Conservation (phyloP, 306 rosid species). For the Hippophae gyantsensis region DNA sequence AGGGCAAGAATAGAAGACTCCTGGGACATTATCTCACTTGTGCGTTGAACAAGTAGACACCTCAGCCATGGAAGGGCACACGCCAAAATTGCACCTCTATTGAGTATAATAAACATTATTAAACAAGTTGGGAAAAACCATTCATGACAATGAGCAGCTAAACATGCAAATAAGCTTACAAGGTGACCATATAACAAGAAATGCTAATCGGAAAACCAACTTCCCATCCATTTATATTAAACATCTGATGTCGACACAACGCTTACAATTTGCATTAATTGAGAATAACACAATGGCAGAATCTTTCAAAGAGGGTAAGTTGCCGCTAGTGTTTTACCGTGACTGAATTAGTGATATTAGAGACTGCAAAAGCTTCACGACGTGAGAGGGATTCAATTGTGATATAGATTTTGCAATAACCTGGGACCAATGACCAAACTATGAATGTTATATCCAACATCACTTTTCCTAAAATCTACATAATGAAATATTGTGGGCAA, state of each 20-base stretch:
- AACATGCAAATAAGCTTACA: not conserved
- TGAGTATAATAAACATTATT: not conserved
- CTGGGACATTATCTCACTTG: constrained; percentile 64
- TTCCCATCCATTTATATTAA: no score
- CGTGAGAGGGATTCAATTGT: constrained; percentile 47
- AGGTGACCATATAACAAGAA: not conserved
- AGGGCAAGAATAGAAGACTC: constrained; percentile 60
- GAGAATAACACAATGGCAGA: not conserved
- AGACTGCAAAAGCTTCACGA: constrained; percentile 57
- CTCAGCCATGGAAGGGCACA: constrained; percentile 76
- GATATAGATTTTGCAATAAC: constrained; percentile 65
- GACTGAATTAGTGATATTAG: constrained; percentile 55
- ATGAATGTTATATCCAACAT: constrained; percentile 1
- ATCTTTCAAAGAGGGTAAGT: no score
- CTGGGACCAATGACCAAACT: constrained; percentile 28
- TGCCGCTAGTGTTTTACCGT: constrained; percentile 27
- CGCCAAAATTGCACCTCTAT: constrained; percentile 68
- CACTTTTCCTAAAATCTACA: no score
- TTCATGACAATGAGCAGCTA: not conserved
- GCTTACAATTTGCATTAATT: not conserved
- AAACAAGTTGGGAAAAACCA: not conserved
- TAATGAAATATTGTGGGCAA: not conserved
- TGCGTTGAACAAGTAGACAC: constrained; percentile 60
- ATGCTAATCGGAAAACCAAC: no score
- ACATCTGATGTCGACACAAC: no score